These are phyloP conservation scores for Podospora tetraspora DNA, from an alignment of 495 filamentous ascomycete species.

Conservation along the genomic window DNA sequence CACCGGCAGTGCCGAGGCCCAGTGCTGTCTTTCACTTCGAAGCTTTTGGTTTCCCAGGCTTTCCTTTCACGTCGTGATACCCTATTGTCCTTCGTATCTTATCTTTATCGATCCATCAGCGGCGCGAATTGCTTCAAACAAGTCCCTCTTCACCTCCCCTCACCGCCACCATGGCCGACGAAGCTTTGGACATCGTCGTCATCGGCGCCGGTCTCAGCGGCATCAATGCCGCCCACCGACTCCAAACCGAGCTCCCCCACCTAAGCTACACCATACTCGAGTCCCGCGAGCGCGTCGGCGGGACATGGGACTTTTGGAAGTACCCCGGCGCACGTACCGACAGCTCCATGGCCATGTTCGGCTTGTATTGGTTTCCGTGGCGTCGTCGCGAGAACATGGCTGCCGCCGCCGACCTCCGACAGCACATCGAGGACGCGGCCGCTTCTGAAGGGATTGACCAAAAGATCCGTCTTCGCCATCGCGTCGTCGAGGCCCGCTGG, in stretches of 20 bases:
- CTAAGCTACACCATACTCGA: constrained; percentile 59
- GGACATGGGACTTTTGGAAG: constrained; percentile 68
- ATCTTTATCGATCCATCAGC: background rate
- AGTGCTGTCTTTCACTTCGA: background rate
- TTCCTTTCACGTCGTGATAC: background rate
- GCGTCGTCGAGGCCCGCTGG: constrained; percentile 54
- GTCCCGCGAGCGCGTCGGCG: constrained; percentile 53
- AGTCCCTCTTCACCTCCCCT: no score
- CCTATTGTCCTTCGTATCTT: background rate
- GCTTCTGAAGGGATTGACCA: constrained; percentile 55
- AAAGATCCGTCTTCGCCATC: constrained; percentile 56
- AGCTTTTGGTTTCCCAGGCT: background rate
- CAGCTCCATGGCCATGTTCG: constrained; percentile 62
- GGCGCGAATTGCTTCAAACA: background rate
- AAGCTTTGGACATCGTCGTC: constrained; percentile 56
- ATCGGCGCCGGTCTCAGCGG: constrained; percentile 71
- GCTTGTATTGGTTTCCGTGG: constrained; percentile 67
- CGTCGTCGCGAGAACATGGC: constrained; percentile 54
- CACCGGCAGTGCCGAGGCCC: background rate
- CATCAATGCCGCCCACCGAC: constrained; percentile 66
- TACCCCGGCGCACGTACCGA: constrained; percentile 68
- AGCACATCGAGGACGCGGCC: constrained; percentile 59
- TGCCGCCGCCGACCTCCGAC: constrained; percentile 51
- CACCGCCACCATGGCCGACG: constrained; percentile 7
- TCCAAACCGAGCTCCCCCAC: constrained; percentile 56